Evolutionary conservation across 345 rosid species (phyloP), one percentile per base, ranked within the genome.

Genomic region (Rhodamnia rubescens): DNA sequence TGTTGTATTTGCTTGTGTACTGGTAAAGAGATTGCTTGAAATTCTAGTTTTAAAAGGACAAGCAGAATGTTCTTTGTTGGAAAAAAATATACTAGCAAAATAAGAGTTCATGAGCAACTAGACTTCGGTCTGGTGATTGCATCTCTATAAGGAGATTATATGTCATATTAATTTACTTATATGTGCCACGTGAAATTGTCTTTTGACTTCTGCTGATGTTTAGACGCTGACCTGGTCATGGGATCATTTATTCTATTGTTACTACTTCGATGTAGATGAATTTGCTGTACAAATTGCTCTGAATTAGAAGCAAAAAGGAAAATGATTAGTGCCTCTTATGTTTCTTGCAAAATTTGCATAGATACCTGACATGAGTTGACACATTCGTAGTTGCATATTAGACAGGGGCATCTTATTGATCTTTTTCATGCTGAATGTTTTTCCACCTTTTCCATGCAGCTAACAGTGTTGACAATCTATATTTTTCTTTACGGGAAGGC

Each of bases 401-500:
- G 80, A 69, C 5, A 18, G 80, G 47, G 0, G 80, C 47, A 20
- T 9, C 0, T 36, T 20, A 36, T 36, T 36, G 0, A 69, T 69
- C 24, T 36, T 69, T 69, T 36, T 69, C 24, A 18, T 82, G 53
- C 47, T 29, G 55, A 81, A 42, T 53, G 57, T 29, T 56, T 50
- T n/a, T 32, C 54, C 86, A 53, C 5, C 61, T 83, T 54, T 53
- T 53, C 86, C 82, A 88, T 92, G 96, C 96, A 97, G 99, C 89
- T 97, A 85, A 93, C 98, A 4, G 99, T 97, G 92, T 93, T 92
- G 88, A 97, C 99, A 13, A 93, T 97, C 74, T 97, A 96, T 86
- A 2, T 90, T 51, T 96, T 97, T 91, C 96, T 97, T 26, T 96
- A 97, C 81, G 99, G 99, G 89, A 97, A 93, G 90, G 85, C 92